Evolutionary conservation across 306 rosid species (phyloP).

Genomic region (Crotalaria pallida): DNA sequence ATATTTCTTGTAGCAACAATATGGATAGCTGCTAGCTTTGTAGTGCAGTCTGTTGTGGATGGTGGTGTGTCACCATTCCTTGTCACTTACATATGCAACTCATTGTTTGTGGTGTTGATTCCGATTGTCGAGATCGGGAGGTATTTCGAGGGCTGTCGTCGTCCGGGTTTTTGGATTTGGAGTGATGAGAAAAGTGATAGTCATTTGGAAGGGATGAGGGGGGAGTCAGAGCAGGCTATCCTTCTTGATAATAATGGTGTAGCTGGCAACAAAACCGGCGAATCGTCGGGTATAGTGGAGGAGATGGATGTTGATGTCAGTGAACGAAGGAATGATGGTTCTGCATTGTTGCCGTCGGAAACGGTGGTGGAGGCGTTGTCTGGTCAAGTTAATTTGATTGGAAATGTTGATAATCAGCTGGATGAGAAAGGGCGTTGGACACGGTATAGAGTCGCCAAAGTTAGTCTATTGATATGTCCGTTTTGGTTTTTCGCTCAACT

Average conservation of each 20-base stretch:
- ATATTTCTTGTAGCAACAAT: constrained; percentile 80
- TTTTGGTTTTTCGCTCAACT: constrained; percentile 96
- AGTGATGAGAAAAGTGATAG: constrained; percentile 25
- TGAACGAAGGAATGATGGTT: constrained; percentile 13
- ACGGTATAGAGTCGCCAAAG: constrained; percentile 74
- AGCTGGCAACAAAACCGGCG: constrained; percentile 5
- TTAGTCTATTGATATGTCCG: constrained; percentile 80
- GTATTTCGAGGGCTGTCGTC: constrained; percentile 60
- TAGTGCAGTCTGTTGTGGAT: constrained; percentile 95
- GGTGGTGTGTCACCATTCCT: constrained; percentile 89
- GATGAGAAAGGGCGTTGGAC: constrained; percentile 93
- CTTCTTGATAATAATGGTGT: constrained; percentile 51
- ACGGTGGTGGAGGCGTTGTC: constrained; percentile 13
- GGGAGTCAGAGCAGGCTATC: constrained; percentile 58
- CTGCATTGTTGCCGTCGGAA: constrained; percentile 11
- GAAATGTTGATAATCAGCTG: constrained; percentile 31
- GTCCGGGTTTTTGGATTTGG: constrained; percentile 61
- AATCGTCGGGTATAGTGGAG: constrained; percentile 32
- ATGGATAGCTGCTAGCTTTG: constrained; percentile 99
- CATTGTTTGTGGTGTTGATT: constrained; percentile 78
- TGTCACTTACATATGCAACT: constrained; percentile 87
- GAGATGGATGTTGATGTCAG: constrained; percentile 18
- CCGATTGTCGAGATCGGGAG: constrained; percentile 80
- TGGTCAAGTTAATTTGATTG: constrained; percentile 16
- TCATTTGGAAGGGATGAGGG: constrained; percentile 27